Evolutionary conservation across 75 land plant species (phyloP), one percentile per base, ranked within the genome.

Genomic region (Gnetum montanum): DNA sequence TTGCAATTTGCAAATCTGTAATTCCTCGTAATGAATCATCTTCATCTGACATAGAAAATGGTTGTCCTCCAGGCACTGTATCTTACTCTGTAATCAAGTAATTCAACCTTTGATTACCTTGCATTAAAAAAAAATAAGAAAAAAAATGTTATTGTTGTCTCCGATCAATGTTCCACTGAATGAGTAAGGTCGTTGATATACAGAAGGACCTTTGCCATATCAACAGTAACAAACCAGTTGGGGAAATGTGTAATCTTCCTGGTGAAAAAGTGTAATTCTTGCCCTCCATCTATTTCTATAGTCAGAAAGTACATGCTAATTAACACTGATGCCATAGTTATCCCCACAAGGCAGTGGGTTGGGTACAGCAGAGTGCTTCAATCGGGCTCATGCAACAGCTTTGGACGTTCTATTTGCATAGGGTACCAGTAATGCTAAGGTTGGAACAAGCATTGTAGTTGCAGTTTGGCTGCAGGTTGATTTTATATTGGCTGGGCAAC

Each of bases 251-350:
- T 23, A 29, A 1, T 66, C 72, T 1, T 58, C 84, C 98, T 96
- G 89, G 65, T 82, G 85, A 66, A 88, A 88, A 34, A 93, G 57
- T 3, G 98, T 79, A 50, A 93, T 62, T 20, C 96, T 48, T 0
- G 95, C 86, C 6, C 78, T 82, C 98, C 98, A 93, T 15, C 96
- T 90, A 3, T 63, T 59, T 4, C 61, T 58, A 69, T 71, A 93
- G 60, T 93, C 86, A 0, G 90, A 58, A 30, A 58, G 49, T 26
- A 93, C 28, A 47, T 93, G 98, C 98, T 96, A 93, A 64, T 93
- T 93, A 40, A 93, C 63, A 62, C 84, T 85, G 6, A 93, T 90
- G 0, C 87, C 87, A 54, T 96, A 93, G 54, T 93, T 69, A 54
- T 89, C 96, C 2, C 67, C 66, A 58, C 98, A 93, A 0, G 98